phyloP scores from a whole-genome alignment of 1,284 basidiomycete genomes.

The Fomitopsis schrenkii region DNA sequence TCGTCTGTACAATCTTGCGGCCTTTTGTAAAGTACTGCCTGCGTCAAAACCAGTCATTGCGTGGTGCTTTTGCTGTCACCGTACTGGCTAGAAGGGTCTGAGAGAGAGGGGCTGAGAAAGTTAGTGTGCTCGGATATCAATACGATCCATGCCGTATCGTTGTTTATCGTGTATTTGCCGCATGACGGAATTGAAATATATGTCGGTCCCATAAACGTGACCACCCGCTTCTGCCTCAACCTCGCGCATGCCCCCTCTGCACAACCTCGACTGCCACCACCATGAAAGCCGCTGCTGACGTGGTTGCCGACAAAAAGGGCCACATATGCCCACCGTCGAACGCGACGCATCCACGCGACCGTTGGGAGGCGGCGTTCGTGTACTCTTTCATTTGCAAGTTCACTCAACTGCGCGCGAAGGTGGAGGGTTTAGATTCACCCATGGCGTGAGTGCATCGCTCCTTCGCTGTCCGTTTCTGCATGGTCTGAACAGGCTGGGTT shows the following conservation, averaged over 20 bases:
- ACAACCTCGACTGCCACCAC: constrained; percentile 16
- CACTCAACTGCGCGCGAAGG: constrained; percentile 65
- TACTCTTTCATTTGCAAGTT: constrained; percentile 81
- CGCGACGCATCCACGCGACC: constrained; percentile 68
- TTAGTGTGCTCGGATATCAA: background rate
- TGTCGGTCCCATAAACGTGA: constrained; percentile 27
- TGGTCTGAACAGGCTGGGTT: constrained; percentile 4
- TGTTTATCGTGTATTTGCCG: constrained; percentile 33
- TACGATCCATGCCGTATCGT: constrained; percentile 9
- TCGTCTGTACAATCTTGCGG: constrained; percentile 4
- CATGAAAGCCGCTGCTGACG: constrained; percentile 25
- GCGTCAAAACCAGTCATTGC: background rate
- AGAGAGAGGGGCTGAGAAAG: background rate
- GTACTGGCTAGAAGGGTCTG: background rate
- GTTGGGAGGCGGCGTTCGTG: constrained; percentile 82
- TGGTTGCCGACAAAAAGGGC: constrained; percentile 45
- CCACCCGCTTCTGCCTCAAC: constrained; percentile 19
- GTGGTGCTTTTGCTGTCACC: background rate
- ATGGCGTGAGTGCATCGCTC: constrained; percentile 61
- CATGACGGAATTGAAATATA: constrained; percentile 27
- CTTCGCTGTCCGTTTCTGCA: background rate
- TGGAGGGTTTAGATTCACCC: constrained; percentile 71
- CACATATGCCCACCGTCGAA: constrained; percentile 72
- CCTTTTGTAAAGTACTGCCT: constrained; percentile 2
- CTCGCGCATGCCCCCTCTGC: constrained; percentile 26